These are phyloP conservation scores for Solanum corneliomulleri DNA, from an alignment of 257 asterid species.

Conservation along the genomic window DNA sequence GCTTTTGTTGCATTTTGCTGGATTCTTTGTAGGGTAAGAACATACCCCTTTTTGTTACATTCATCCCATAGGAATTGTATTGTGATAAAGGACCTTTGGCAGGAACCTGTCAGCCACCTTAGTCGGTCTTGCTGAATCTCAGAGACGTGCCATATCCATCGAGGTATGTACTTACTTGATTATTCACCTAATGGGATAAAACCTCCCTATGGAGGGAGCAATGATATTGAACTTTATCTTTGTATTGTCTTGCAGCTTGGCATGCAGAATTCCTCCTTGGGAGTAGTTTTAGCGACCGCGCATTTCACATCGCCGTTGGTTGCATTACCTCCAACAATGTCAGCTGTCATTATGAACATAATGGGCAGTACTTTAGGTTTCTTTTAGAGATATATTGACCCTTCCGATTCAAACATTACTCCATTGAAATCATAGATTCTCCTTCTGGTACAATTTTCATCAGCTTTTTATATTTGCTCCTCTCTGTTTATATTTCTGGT, in stretches of 20 bases:
- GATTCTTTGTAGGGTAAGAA: slow-evolving; percentile 82
- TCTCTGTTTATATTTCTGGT: neutral
- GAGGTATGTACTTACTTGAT: slow-evolving; percentile 30
- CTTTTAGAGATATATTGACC: slow-evolving; percentile 63
- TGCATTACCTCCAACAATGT: slow-evolving; percentile 75
- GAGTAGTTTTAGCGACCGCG: slow-evolving; percentile 79
- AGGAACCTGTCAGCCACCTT: slow-evolving; percentile 67
- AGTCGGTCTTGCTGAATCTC: slow-evolving; percentile 71
- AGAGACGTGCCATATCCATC: slow-evolving; percentile 80
- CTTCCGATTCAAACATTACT: slow-evolving; percentile 22
- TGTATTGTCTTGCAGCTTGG: slow-evolving; percentile 47
- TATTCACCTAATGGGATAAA: neutral
- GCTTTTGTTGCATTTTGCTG: slow-evolving; percentile 63
- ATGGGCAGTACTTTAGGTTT: slow-evolving; percentile 86
- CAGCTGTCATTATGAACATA: slow-evolving; percentile 78
- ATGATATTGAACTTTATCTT: neutral
- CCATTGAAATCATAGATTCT: neutral
- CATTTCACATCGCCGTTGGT: slow-evolving; percentile 76
- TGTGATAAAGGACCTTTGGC: slow-evolving; percentile 1
- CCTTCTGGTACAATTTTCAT: neutral
- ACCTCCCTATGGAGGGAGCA: neutral
- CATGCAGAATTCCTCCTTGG: slow-evolving; percentile 91
- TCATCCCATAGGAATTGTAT: neutral
- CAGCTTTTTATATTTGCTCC: neutral
- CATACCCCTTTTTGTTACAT: neutral